Base-by-base conservation (phyloP, 768 basidiomycete genomes). In the Boletus pseudo-olivaceus region DNA sequence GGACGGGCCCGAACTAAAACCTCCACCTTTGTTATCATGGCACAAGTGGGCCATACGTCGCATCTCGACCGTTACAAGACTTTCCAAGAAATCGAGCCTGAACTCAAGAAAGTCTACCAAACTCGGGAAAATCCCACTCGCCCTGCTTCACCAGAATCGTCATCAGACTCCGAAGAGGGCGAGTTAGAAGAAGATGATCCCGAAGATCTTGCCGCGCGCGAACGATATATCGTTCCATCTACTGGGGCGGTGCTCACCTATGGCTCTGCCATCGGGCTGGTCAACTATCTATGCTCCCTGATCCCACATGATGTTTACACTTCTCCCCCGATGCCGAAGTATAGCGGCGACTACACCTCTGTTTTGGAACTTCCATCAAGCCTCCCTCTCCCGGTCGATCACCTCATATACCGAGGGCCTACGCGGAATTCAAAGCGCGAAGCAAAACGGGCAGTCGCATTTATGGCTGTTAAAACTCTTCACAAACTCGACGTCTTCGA, bases 181-280 rank as follows among this genome's bases (percentile, higher is more conserved):
- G 77, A 76, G 14, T 71, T 72, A 14, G 76, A 78, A 30, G 73
- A 72, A 19, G 80, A 80, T 8, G 74, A 82, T 53, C 77, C 81
- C 1, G 73, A 68, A 15, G 88, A 90, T 67, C 66, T 90, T 11
- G 75, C 76, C 1, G 76, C 78, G 43, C 79, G 88, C n/a, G 87
- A 91, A 69, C 81, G 87, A 51, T 91, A 83, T 67, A 79, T 86
- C 29, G 83, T 92, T 10, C 76, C 81, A 7, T 75, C 80, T 5
- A 88, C 89, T 1, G 87, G 87, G 1, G 93, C 93, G 4, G 76
- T 87, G 37, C 79, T 95, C 43, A 90, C 89, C 1, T 93, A 90
- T 64, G 84, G 85, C 60, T 85, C 83, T 50, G 80, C 90, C 3
- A 80, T 93, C 47, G 76, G 78, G 19, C 73, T 93, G 33, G 77